A percentile compares a stretch with the other conserved stretches of the same genome.
Evolutionary conservation across 1,284 basidiomycete species (phyloP).

Genomic region (Naganishia liquefaciens): DNA sequence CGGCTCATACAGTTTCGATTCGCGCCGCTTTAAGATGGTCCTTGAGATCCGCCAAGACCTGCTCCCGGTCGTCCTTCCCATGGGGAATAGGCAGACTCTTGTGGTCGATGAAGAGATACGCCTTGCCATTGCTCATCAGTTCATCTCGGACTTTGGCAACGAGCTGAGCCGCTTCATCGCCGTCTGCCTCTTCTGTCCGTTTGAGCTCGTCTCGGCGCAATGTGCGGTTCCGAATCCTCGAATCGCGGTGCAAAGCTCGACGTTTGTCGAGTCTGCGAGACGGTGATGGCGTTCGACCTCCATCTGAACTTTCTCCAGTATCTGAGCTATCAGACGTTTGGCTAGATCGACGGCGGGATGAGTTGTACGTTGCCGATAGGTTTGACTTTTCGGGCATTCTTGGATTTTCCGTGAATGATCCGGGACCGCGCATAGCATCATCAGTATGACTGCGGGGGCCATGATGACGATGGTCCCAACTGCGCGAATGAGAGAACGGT

Average conservation of each 20-base stretch:
- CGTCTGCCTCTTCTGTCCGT: constrained; percentile 35
- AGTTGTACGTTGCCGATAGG: background rate
- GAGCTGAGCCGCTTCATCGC: constrained; percentile 38
- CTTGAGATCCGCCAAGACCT: constrained; percentile 31
- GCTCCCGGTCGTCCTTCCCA: constrained; percentile 30
- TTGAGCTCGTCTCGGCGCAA: background rate
- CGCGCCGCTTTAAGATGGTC: constrained; percentile 49
- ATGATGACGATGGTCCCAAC: background rate
- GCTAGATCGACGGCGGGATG: constrained; percentile 12
- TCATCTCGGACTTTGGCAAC: constrained; percentile 32
- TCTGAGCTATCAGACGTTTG: constrained; percentile 12
- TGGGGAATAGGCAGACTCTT: constrained; percentile 39
- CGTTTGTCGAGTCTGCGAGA: constrained; percentile 3
- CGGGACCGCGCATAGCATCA: background rate
- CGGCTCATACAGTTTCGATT: constrained; percentile 14
- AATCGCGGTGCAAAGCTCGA: background rate
- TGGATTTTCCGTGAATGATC: background rate
- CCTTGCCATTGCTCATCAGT: constrained; percentile 41
- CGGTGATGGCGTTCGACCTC: constrained; percentile 15
- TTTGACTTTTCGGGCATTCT: background rate
- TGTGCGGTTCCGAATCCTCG: background rate
- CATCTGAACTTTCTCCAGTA: constrained; percentile 11
- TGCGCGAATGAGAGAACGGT: constrained; percentile 1
- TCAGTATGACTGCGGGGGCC: background rate
- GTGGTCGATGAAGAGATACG: constrained; percentile 47